These are phyloP conservation scores for Oenanthe sinensis DNA, from an alignment of 129 eudicot genomes.

Conservation along the genomic window DNA sequence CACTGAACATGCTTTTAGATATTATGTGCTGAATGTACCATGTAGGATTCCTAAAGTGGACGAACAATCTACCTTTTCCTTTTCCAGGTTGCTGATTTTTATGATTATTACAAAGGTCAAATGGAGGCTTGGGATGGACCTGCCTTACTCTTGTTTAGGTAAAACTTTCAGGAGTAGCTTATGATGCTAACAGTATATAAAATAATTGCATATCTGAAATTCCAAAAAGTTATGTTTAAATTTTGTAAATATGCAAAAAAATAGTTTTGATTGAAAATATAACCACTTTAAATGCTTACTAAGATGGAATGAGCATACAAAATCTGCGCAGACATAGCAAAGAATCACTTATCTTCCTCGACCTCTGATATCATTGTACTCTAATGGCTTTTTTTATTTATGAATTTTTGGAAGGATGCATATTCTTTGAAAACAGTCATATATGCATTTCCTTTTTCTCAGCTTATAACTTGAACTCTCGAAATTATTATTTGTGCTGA, in stretches of 20 bases:
- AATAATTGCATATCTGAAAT: neutral
- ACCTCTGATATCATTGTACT: neutral
- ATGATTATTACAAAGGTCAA: constrained; percentile 98
- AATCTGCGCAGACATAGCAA: neutral
- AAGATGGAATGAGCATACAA: neutral
- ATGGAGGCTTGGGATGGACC: constrained; percentile 99
- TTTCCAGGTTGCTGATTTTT: constrained; percentile 75
- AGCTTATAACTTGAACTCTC: neutral
- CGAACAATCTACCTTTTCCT: constrained; percentile 1
- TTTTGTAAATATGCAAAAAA: neutral
- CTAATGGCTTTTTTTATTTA: neutral
- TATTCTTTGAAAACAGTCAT: neutral
- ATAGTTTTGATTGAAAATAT: neutral
- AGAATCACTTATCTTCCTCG: neutral
- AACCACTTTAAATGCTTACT: neutral
- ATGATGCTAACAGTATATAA: neutral
- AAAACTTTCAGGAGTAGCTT: neutral
- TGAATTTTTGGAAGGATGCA: neutral
- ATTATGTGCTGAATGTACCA: neutral
- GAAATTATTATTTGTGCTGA: neutral
- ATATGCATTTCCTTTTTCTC: neutral
- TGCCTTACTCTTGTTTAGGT: constrained; percentile 97
- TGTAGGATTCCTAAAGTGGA: neutral
- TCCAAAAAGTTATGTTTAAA: neutral
- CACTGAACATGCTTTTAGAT: neutral